Evolutionary conservation across 257 asterid genomes (phyloP).

Genomic region (Galeopsis tetrahit): DNA sequence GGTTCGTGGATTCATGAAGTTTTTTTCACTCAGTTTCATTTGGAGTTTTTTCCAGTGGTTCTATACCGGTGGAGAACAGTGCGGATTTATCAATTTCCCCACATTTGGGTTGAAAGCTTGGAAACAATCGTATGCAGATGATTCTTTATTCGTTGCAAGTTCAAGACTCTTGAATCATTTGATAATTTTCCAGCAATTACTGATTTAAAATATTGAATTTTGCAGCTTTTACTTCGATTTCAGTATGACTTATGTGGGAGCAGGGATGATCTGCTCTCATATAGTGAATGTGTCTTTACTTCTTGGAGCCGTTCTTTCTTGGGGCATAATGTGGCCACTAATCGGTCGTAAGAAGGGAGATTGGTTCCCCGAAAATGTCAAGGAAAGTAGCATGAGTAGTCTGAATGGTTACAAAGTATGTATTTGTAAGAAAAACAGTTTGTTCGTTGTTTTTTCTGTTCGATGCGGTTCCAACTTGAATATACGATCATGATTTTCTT

Average conservation of each 20-base stretch:
- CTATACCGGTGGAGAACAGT: constrained; percentile 69
- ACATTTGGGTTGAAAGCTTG: constrained; percentile 83
- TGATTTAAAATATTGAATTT: constrained; percentile 25
- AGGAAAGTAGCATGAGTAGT: constrained; percentile 69
- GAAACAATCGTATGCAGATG: constrained; percentile 58
- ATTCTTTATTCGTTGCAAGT: not conserved
- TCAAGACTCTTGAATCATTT: not conserved
- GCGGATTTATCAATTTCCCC: constrained; percentile 80
- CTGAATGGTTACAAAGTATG: constrained; percentile 68
- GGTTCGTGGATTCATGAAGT: constrained; percentile 71
- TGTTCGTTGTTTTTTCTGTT: not conserved
- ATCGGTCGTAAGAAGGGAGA: constrained; percentile 51
- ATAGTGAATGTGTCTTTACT: constrained; percentile 65
- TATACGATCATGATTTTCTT: not conserved
- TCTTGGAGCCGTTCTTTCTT: constrained; percentile 72
- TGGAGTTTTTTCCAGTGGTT: constrained; percentile 96
- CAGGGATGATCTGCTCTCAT: constrained; percentile 82
- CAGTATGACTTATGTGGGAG: constrained; percentile 71
- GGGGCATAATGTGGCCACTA: constrained; percentile 79
- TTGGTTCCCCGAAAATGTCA: constrained; percentile 57
- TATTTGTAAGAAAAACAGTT: not conserved
- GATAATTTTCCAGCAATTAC: not conserved
- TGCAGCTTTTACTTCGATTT: constrained; percentile 85
- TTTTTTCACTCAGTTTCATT: constrained; percentile 75
- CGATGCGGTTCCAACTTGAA: not conserved